Evolutionary conservation across 495 filamentous ascomycete genomes (phyloP).

Genomic region (Chaetomium cochliodes): DNA sequence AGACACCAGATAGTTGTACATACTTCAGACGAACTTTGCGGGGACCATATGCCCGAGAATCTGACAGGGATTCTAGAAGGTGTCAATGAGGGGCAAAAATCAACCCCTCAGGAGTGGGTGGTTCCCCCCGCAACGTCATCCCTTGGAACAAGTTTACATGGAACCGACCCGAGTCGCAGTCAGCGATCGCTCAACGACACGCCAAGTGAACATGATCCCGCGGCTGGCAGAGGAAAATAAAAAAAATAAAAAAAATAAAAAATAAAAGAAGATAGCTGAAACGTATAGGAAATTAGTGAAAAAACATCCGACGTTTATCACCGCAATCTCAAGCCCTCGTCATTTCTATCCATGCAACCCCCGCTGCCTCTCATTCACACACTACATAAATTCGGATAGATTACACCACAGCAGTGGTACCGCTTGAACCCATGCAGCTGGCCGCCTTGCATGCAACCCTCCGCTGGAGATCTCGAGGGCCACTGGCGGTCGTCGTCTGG

Average conservation of each 20-base stretch:
- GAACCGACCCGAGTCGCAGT: background rate
- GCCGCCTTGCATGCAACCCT: slow-evolving; percentile 27
- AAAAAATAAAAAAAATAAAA: no score
- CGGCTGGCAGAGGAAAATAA: background rate
- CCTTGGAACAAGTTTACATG: background rate
- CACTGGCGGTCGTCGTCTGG: slow-evolving; percentile 28
- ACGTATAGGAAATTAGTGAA: background rate
- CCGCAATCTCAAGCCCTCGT: background rate
- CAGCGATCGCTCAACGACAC: slow-evolving; percentile 4
- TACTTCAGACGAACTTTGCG: background rate
- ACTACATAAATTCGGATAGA: slow-evolving; percentile 12
- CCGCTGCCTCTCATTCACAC: slow-evolving; percentile 5
- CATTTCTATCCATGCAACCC: background rate
- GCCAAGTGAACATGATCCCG: background rate
- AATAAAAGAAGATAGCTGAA: background rate
- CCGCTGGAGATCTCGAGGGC: slow-evolving; percentile 1
- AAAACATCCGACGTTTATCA: background rate
- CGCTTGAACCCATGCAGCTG: slow-evolving; percentile 23
- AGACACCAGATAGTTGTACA: background rate
- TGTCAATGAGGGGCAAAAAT: background rate
- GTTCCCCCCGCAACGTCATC: slow-evolving; percentile 6
- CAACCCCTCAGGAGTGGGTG: background rate
- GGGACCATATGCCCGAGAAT: background rate
- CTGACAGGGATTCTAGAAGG: background rate
- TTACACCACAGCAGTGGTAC: slow-evolving; percentile 25